These are phyloP conservation scores for Beverwykella pulmonaria DNA, from an alignment of 495 filamentous ascomycete species.

Conservation along the genomic window DNA sequence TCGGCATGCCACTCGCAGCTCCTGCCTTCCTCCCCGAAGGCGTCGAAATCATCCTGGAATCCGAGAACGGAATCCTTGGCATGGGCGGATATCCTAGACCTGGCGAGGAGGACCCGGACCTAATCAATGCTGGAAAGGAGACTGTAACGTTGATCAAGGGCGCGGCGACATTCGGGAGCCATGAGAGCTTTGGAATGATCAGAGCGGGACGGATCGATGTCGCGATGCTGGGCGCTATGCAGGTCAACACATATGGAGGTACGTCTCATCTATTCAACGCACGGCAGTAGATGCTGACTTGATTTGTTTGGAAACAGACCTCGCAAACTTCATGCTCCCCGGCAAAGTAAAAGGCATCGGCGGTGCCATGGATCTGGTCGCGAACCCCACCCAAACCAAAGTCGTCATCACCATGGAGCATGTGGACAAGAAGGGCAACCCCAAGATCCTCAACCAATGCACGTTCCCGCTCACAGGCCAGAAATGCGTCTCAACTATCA, in stretches of 20 bases:
- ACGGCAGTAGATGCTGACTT: background rate
- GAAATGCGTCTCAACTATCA: constrained; percentile 84
- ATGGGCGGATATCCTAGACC: constrained; percentile 82
- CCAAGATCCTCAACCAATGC: constrained; percentile 82
- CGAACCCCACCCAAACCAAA: constrained; percentile 81
- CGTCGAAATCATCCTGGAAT: constrained; percentile 84
- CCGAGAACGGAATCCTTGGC: constrained; percentile 90
- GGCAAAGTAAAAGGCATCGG: constrained; percentile 93
- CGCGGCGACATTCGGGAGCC: constrained; percentile 79
- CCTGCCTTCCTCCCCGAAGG: constrained; percentile 80
- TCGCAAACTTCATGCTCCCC: constrained; percentile 94
- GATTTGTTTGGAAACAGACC: constrained; percentile 65
- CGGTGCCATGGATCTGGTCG: constrained; percentile 91
- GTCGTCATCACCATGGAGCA: constrained; percentile 97
- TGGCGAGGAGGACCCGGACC: constrained; percentile 82
- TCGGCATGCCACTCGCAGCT: constrained; percentile 94
- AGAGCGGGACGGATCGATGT: constrained; percentile 82
- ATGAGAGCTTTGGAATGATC: constrained; percentile 96
- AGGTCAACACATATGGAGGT: constrained; percentile 66
- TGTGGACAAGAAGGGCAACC: constrained; percentile 87
- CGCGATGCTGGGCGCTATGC: constrained; percentile 92
- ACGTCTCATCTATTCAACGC: background rate
- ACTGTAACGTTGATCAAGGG: constrained; percentile 84
- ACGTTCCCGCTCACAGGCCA: constrained; percentile 87
- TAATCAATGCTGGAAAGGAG: constrained; percentile 97